Percentiles rank a stretch among this genome's conserved stretches.
phyloP scores from a whole-genome alignment of 768 basidiomycete species.

The Serendipita vermifera region DNA sequence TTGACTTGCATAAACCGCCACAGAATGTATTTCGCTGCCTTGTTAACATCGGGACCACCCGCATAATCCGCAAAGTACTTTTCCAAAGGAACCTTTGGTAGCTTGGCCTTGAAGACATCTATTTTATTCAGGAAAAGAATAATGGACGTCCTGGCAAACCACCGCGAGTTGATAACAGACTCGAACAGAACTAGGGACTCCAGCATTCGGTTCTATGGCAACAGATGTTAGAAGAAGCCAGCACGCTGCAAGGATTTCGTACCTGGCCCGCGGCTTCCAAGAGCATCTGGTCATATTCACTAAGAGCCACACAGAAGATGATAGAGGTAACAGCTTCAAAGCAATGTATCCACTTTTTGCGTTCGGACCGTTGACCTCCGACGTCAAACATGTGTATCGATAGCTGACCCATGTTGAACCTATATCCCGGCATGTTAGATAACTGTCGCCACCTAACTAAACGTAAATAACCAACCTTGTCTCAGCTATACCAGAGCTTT shows the following conservation, averaged over 20 bases:
- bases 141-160: constrained; percentile 56
- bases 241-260: constrained; percentile 10
- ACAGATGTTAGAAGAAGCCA: background rate
- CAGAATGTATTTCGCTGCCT: constrained; percentile 86
- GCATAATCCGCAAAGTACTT: constrained; percentile 79
- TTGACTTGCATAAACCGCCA: constrained; percentile 95
- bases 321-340: constrained; percentile 72
- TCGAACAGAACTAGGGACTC: constrained; percentile 67
- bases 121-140: constrained; percentile 63
- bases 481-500: constrained; percentile 84
- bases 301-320: constrained; percentile 64
- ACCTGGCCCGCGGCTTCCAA: constrained; percentile 39
- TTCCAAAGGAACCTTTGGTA: constrained; percentile 57
- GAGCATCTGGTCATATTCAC: constrained; percentile 62
- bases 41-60: constrained; percentile 80
- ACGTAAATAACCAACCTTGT: constrained; percentile 34
- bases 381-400: constrained; percentile 65
- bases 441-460: constrained; percentile 5
- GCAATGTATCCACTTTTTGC: constrained; percentile 74
- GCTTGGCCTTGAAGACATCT: constrained; percentile 62
- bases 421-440: too few species aligned
- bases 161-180: constrained; percentile 64
- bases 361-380: constrained; percentile 65
- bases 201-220: constrained; percentile 52
- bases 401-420: constrained; percentile 49